Conservation (phyloP, 768 basidiomycete species). For the Antrodiella citrinella region DNA sequence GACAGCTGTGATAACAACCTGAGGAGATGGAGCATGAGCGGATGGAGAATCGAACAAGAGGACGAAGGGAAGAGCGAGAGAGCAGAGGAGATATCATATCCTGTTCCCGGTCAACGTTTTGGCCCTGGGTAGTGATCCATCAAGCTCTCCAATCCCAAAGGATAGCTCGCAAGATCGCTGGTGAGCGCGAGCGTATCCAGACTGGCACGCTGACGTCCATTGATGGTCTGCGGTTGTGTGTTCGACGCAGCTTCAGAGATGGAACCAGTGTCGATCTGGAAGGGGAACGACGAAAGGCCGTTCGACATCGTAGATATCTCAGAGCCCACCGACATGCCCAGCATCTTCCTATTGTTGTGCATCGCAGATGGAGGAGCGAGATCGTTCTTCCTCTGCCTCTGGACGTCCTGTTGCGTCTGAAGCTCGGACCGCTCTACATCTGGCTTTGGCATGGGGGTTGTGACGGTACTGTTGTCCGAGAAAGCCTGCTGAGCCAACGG, state of each 20-base stretch:
- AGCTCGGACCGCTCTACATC: conserved; percentile 5
- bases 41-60: neutral
- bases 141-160: conserved; percentile 55
- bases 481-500: conserved; percentile 57
- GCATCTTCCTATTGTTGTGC: conserved; percentile 35
- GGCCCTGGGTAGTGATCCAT: conserved; percentile 13
- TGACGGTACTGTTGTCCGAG: conserved; percentile 11
- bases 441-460: neutral
- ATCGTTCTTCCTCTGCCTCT: conserved; percentile 6
- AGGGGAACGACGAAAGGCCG: conserved; percentile 79
- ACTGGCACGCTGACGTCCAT: conserved; percentile 62
- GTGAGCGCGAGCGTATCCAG: conserved; percentile 81
- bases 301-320: conserved; percentile 70
- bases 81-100: neutral
- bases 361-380: conserved; percentile 36
- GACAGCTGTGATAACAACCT: neutral
- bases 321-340: conserved; percentile 74
- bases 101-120: neutral
- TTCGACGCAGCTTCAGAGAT: conserved; percentile 28
- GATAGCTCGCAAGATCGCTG: conserved; percentile 76
- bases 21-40: neutral
- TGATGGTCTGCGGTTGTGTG: conserved; percentile 28
- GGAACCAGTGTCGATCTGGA: conserved; percentile 69
- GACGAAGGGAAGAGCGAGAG: neutral
- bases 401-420: conserved; percentile 1